Conservation (phyloP, 129 eudicot species). For the Saussurea involucrata region DNA sequence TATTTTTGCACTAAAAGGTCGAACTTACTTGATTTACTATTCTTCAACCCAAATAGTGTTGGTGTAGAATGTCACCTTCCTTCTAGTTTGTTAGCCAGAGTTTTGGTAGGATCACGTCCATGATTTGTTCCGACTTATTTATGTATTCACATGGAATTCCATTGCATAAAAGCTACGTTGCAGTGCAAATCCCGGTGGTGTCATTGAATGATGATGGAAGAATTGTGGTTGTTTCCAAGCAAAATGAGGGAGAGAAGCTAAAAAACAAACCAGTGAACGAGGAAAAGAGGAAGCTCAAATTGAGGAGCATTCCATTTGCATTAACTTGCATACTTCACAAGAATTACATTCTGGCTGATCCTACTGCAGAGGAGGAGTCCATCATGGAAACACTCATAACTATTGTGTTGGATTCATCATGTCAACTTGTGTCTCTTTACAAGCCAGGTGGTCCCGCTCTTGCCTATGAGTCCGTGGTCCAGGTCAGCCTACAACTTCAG, state of each 20-base stretch:
- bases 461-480: conserved; percentile 55
- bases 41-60: not conserved
- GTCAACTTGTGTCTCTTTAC: conserved; percentile 75
- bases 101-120: not conserved
- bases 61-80: not conserved
- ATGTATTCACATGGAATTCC: not conserved
- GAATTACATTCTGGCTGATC: conserved; percentile 81
- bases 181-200: conserved; percentile 91
- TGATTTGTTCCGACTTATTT: not conserved
- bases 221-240: conserved; percentile 64
- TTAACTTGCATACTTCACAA: conserved; percentile 84
- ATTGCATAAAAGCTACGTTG: conserved; percentile 11
- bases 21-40: not conserved
- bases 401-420: conserved; percentile 70
- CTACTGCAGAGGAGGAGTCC: conserved; percentile 91
- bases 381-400: conserved; percentile 75
- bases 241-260: conserved; percentile 40
- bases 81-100: not conserved
- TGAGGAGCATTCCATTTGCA: conserved; percentile 54
- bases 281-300: conserved; percentile 68
- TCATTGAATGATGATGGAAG: conserved; percentile 88
- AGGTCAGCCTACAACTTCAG: conserved; percentile 42
- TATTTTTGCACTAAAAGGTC: not conserved
- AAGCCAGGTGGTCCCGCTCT: conserved; percentile 92
- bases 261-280: conserved; percentile 75